Base-by-base conservation (phyloP, 2,329 filamentous ascomycete genomes). In the Colletotrichum brevisporum region DNA sequence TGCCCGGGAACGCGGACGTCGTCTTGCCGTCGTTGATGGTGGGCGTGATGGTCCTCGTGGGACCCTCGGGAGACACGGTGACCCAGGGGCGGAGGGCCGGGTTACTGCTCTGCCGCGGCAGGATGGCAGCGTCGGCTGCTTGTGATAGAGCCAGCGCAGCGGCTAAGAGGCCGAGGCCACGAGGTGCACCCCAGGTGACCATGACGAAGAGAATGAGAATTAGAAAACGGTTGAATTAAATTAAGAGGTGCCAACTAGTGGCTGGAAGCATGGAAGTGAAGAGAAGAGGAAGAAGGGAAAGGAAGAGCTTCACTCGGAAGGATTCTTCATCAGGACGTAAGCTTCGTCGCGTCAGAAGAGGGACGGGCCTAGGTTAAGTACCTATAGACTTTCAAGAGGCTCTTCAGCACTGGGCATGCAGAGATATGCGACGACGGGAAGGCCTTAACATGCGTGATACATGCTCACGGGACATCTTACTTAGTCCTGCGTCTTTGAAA, bases 1-100 rank as follows among this genome's bases (percentile, higher is more conserved):
- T 63, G 13, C 66, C 71, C 15, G 70, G 31, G 36, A 71, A 72
- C 12, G 58, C 31, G 2, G 69, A 71, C 6, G 63, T 60, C 2
- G 59, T 71, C 31, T 60, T 71, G 50, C 59, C 70, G 24, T 62
- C 71, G 6, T 64, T 62, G 58, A 72, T 26, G 43, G 67, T 70
- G n/a, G 71, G 71, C 6, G 67, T 71, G 51, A 70, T 45, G 2
- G 71, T 72, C 36, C 65, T 48, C 6, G 62, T 21, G 9, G 59
- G 57, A 12, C 71, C 71, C 12, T 67, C 60, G 26, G 71, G 62
- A 16, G 50, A 55, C 9, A 71, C 48, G 9, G 71, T 72, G 31
- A 72, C 71, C 71, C 71, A 72, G 26, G 71, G 70, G 13, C 61
- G 71, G 13, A 67, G 61, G 3, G 62, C 66, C 18, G 45, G 45